Percentiles rank a stretch among this genome's conserved stretches.
Conservation (phyloP, 148 eudicot species). For the Persicaria tinctoria region DNA sequence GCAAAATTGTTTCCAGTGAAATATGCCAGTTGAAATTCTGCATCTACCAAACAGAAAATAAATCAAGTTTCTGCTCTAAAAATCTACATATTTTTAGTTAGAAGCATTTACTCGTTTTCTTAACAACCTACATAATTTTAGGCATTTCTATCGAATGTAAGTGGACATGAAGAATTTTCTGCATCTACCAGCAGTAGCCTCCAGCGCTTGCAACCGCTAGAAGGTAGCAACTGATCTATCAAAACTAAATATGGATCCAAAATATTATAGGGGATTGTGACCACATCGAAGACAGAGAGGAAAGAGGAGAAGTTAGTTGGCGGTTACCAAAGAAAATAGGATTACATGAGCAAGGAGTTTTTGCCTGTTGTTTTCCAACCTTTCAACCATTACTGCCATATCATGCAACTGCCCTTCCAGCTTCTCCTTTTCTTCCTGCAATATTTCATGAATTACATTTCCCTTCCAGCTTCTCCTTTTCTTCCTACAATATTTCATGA, state of each 20-base stretch:
- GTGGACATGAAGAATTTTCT: no score
- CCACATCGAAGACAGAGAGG: no score
- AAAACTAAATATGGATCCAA: no score
- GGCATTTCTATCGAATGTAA: not conserved
- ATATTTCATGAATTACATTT: not conserved
- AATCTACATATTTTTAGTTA: not conserved
- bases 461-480: no score
- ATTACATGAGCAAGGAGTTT: constrained; percentile 41
- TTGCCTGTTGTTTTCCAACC: constrained; percentile 85
- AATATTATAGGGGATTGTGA: no score
- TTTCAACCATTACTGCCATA: constrained; percentile 88
- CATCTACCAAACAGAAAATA: constrained; percentile 27
- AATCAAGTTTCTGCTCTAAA: not conserved
- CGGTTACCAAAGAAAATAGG: no score
- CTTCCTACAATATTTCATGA: no score
- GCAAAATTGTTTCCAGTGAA: not conserved
- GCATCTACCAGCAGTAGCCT: no score
- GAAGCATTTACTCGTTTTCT: not conserved
- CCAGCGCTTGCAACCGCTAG: no score
- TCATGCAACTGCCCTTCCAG: constrained; percentile 87
- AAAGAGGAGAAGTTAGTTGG: no score
- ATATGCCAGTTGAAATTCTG: constrained; percentile 23
- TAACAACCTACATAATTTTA: not conserved
- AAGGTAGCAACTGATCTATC: no score
- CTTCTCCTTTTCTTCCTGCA: constrained; percentile 86